Evolutionary conservation across 2,329 filamentous ascomycete genomes (phyloP), one percentile per base, ranked within the genome.

Genomic region (Cryphonectria radicalis): DNA sequence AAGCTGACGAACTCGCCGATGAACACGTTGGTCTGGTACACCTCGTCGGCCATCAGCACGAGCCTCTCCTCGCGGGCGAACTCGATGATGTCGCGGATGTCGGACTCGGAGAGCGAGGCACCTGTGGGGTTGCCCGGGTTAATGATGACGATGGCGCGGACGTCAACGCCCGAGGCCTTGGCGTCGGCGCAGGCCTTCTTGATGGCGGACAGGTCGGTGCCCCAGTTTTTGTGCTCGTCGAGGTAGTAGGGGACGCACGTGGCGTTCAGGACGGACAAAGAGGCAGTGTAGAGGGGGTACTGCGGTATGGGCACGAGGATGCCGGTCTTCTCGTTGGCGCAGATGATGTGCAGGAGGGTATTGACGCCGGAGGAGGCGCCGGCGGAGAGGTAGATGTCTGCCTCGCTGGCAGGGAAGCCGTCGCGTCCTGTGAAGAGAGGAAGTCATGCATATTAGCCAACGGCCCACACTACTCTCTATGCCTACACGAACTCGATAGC

Each of bases 21-120:
- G 84, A 99, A 99, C 77, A 99, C 93, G 82, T 99, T 99, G 79
- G 96, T 98, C 84, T 99, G 96, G 89, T 99, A 99, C 53, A 99
- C 96, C 83, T 99, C 96, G 79, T 99, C 96, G 67, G 96, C 96
- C 78, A 99, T 89, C 75, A 98, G 86, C 70, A 98, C 94, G 37
- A 99, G 88, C 76, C 91, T 90, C 86, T 98, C 90, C 81, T 95
- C 87, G 40, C 90, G 91, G 55, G 96, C 95, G 74, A 98, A 92
- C 74, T 96, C 90, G 76, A 98, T 88, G n/a, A 98, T 93, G 67
- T 88, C 87, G 78, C 91, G 90, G 81, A 99, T 91, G 78, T 98
- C 94, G 28, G 90, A 87, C 75, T 92, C 88, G 50, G 91, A 86
- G 25, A 99, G 88, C 68, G 92, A 96, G 66, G 94, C 94, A 75